These are phyloP conservation scores for Steccherinum ochraceum DNA, from an alignment of 768 basidiomycete genomes.

Conservation along the genomic window DNA sequence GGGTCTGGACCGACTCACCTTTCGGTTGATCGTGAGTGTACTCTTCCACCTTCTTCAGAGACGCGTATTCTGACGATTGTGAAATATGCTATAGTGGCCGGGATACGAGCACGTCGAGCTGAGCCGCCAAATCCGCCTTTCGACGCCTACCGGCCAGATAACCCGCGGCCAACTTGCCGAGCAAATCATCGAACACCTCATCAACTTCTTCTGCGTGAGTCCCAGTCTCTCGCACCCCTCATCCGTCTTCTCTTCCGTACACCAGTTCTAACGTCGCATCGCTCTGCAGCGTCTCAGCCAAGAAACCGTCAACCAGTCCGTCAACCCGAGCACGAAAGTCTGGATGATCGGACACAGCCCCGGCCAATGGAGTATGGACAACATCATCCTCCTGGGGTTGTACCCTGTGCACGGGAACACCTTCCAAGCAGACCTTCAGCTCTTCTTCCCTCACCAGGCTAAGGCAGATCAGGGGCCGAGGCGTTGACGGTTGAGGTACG, in stretches of 20 bases:
- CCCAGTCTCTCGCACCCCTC: background rate
- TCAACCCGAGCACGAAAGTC: background rate
- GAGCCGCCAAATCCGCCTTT: background rate
- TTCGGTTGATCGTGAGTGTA: background rate
- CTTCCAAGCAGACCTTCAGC: background rate
- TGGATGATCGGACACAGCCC: background rate
- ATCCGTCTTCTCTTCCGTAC: background rate
- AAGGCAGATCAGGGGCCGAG: background rate
- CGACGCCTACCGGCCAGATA: background rate
- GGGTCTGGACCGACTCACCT: background rate
- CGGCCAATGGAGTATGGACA: background rate
- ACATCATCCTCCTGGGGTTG: background rate
- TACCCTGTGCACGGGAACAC: background rate
- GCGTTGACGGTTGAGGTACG: background rate
- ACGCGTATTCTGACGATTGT: background rate
- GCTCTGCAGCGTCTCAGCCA: background rate
- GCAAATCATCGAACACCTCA: background rate
- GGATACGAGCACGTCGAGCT: background rate
- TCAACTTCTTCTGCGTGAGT: background rate
- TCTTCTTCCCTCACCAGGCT: background rate
- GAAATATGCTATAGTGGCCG: background rate
- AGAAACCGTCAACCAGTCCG: no score
- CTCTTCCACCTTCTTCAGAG: background rate
- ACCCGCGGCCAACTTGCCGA: background rate
- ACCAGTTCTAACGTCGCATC: background rate